phyloP scores from a whole-genome alignment of 2,329 filamentous ascomycete species.

The Pestalotiopsis sp. region DNA sequence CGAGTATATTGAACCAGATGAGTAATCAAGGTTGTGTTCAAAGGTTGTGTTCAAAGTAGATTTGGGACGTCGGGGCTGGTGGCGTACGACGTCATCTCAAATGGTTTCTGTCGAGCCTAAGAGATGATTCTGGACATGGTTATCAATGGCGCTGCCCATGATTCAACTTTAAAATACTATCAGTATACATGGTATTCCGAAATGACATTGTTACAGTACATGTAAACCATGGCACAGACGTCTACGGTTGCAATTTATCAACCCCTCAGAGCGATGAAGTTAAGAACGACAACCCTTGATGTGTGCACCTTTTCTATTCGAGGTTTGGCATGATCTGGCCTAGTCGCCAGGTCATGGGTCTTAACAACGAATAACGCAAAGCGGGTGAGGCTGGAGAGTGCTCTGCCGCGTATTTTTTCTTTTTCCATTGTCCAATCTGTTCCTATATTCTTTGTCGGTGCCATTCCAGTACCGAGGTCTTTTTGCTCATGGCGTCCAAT shows the following conservation, averaged over 20 bases:
- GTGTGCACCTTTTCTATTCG: neutral
- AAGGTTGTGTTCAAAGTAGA: too few species aligned
- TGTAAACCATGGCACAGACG: too few species aligned
- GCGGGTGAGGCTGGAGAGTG: neutral
- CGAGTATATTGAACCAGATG: slow-evolving; percentile 16
- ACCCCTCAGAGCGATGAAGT: neutral
- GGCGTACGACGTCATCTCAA: too few species aligned
- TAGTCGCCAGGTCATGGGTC: neutral
- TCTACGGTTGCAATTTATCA: neutral
- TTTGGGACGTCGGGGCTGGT: too few species aligned
- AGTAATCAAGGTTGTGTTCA: neutral
- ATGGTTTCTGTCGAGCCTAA: too few species aligned
- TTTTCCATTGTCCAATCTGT: neutral
- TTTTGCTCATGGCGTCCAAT: neutral
- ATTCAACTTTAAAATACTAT: too few species aligned
- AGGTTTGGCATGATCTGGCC: neutral
- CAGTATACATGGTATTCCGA: too few species aligned
- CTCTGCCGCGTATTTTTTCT: too few species aligned
- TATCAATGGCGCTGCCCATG: too few species aligned
- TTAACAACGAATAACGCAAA: neutral
- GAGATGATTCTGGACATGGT: too few species aligned
- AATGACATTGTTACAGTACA: too few species aligned
- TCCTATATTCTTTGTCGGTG: neutral
- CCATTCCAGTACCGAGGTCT: neutral
- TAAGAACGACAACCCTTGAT: too few species aligned